Base-by-base conservation (phyloP, 1,284 basidiomycete species). In the Pseudozyma tsukubaensis region DNA sequence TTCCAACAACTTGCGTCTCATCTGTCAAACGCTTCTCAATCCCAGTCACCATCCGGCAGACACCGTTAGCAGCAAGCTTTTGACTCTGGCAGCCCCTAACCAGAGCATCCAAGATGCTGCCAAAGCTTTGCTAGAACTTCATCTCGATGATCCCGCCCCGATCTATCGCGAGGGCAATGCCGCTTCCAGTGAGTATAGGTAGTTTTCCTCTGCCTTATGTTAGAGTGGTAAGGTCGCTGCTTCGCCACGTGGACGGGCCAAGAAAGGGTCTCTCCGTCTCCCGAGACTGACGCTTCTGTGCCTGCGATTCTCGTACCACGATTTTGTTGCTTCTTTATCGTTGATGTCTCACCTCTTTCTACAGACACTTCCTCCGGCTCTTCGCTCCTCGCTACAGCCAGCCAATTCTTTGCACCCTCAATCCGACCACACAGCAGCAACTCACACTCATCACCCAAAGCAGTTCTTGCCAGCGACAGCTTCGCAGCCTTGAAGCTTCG, bases 1-100 rank as follows among this genome's bases (percentile, higher is more conserved):
- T 36, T 59, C 59, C 0, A 50, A 42, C 47, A 68, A 62, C 19
- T 36, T 68, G 55, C 65, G 42, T 45, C 55, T 62, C 39, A 59
- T 68, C 50, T 68, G 65, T 29, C 44, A 37, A 14, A 53, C 47
- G 19, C 45, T 62, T 4, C 50, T 58, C 18, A 21, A 48, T n/a
- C 51, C 39, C 13, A n/a, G 18, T 10, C 16, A 36, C 9, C 4
- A 21, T 9, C 19, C 18, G 16, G 35, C 54, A 9, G 14, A 6
- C 12, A 18, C 6, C 10, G 13, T 47, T 32, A 18, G 50, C 11
- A 36, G 4, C 21, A 62, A 43, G 48, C n/a, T 62, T 11, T 19
- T 39, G 7, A 29, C 47, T 13, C n/a, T 68, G 2, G 51, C 48
- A 1, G 16, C 35, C 19, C 24, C 59, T 16, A 40, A 24, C 32